phyloP scores from a whole-genome alignment of 352 stramenopile genomes.

The Globisporangium viniferum region DNA sequence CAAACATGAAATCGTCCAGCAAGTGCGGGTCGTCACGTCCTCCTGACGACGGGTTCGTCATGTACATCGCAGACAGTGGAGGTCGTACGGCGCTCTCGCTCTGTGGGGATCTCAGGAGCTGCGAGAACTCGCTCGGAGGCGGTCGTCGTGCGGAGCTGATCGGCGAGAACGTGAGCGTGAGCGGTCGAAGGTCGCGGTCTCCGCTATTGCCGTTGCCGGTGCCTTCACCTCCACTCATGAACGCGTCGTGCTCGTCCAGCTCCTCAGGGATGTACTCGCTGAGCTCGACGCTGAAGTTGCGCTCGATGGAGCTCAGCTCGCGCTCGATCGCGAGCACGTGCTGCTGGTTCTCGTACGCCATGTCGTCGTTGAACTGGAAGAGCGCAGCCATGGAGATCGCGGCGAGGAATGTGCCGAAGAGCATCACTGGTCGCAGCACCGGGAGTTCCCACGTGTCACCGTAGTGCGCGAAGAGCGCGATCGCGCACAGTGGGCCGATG shows the following conservation, averaged over 20 bases:
- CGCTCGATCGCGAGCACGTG: conserved; percentile 51
- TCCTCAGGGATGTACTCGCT: conserved; percentile 31
- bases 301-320: conserved; percentile 60
- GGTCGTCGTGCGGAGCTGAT: conserved; percentile 12
- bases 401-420: conserved; percentile 59
- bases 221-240: neutral
- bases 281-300: conserved; percentile 56
- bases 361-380: conserved; percentile 80
- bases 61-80: conserved; percentile 12
- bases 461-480: conserved; percentile 69
- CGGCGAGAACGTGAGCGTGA: conserved; percentile 17
- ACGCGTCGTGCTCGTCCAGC: conserved; percentile 11
- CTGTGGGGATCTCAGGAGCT: conserved; percentile 21
- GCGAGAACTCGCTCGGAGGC: conserved; percentile 32
- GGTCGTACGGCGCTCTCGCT: neutral
- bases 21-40: neutral
- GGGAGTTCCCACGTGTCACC: conserved; percentile 75
- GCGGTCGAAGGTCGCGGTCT: neutral
- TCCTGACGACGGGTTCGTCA: conserved; percentile 14
- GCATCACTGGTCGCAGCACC: conserved; percentile 60
- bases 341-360: conserved; percentile 65
- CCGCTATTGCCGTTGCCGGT: neutral
- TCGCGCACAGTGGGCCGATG: conserved; percentile 48
- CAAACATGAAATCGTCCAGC: conserved; percentile 17
- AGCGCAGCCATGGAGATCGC: conserved; percentile 56